Percentiles rank a stretch among this genome's conserved stretches.
phyloP scores from a whole-genome alignment of 208 protist genomes.

The Strigomonas oncopelti region DNA sequence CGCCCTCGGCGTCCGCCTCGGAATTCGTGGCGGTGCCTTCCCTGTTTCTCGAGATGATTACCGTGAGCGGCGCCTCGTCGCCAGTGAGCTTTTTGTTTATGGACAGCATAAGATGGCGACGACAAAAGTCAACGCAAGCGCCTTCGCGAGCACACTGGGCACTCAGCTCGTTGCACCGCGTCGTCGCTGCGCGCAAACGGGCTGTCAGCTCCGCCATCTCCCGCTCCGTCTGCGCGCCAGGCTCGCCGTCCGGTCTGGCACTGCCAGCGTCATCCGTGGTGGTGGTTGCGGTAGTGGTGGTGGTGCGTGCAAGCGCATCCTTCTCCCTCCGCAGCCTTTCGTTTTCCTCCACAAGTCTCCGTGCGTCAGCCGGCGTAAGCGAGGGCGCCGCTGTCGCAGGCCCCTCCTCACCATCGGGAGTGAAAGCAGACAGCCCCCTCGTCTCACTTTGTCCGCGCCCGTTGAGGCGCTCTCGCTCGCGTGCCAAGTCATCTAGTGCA shows the following conservation, averaged over 20 bases:
- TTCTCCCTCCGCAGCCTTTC: conserved; percentile 9
- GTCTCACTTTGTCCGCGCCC: conserved; percentile 61
- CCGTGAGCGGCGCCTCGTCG: conserved; percentile 3
- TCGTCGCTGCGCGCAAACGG: background rate
- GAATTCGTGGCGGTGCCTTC: conserved; percentile 17
- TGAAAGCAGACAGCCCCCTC: conserved; percentile 71
- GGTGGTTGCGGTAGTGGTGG: too few relatives aligned
- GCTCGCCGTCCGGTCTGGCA: background rate
- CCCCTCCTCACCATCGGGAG: conserved; percentile 37
- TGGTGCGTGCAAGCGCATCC: background rate
- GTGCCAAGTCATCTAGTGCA: conserved; percentile 42
- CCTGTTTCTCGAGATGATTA: background rate
- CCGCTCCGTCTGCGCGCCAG: background rate
- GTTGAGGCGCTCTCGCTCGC: conserved; percentile 19
- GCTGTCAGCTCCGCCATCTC: conserved; percentile 1
- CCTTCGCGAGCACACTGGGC: background rate
- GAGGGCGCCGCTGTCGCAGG: background rate
- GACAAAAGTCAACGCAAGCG: conserved; percentile 6
- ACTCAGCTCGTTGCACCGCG: background rate
- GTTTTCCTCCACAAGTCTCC: conserved; percentile 1
- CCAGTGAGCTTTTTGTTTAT: background rate
- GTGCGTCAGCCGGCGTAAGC: background rate
- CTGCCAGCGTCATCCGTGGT: background rate
- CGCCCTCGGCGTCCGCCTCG: conserved; percentile 17
- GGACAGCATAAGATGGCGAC: conserved; percentile 1